These are phyloP conservation scores for Flaveria ramosissima DNA, from an alignment of 129 eudicot genomes.

Conservation along the genomic window DNA sequence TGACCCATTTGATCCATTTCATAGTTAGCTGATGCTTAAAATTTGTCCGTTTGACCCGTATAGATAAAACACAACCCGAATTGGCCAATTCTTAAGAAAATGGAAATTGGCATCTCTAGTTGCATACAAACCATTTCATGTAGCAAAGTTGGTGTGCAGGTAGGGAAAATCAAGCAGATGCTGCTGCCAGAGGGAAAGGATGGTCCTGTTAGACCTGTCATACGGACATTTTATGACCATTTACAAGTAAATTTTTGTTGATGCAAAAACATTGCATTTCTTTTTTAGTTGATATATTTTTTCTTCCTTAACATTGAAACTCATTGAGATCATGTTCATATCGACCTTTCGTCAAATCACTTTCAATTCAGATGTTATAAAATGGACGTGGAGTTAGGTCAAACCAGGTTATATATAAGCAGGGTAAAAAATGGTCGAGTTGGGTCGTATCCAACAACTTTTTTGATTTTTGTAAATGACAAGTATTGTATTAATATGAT, in stretches of 20 bases:
- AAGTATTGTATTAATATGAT: background rate
- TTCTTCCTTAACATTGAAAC: background rate
- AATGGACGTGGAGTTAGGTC: background rate
- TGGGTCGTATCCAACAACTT: background rate
- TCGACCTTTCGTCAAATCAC: background rate
- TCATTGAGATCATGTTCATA: background rate
- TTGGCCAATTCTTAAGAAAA: background rate
- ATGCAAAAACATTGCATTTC: background rate
- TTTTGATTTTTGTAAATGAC: background rate
- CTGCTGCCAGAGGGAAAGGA: constrained; percentile 81
- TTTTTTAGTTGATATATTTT: background rate
- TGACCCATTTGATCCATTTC: background rate
- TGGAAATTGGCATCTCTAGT: background rate
- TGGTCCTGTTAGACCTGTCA: constrained; percentile 78
- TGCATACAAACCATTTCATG: constrained; percentile 5
- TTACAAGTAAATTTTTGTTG: constrained; percentile 55
- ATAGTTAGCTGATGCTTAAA: background rate
- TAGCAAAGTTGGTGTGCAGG: constrained; percentile 42
- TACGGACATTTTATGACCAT: constrained; percentile 84
- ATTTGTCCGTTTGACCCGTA: background rate
- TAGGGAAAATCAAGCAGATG: constrained; percentile 80
- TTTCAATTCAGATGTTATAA: background rate
- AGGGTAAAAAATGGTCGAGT: background rate
- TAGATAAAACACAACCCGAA: background rate
- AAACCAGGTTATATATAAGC: background rate